phyloP scores from a whole-genome alignment of 2,329 filamentous ascomycete genomes.

The Pyrenophora tritici-repentis region DNA sequence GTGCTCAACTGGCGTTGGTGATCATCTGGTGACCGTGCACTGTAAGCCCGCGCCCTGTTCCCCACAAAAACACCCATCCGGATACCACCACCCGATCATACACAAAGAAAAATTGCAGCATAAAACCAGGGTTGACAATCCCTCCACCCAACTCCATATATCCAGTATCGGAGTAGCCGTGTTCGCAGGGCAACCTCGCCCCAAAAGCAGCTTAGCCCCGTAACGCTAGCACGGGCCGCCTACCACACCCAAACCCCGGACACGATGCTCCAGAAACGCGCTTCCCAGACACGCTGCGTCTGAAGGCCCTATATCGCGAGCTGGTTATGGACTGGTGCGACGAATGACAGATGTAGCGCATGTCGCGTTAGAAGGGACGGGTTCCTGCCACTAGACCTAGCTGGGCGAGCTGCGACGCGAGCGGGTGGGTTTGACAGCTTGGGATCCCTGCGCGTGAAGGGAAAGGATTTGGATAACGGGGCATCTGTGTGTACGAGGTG shows the following conservation, averaged over 20 bases:
- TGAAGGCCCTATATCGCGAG: background rate
- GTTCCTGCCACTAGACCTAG: background rate
- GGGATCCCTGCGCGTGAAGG: background rate
- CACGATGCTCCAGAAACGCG: background rate
- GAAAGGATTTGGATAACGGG: background rate
- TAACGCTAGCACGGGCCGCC: background rate
- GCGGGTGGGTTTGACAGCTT: background rate
- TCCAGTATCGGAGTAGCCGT: too few species aligned
- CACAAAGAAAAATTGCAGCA: too few species aligned
- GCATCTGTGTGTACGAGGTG: background rate
- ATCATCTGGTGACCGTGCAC: too few species aligned
- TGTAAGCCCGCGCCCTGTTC: background rate
- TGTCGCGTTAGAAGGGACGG: background rate
- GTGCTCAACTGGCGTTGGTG: too few species aligned
- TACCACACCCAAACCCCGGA: background rate
- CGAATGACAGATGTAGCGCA: slow-evolving; percentile 8
- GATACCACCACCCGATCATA: background rate
- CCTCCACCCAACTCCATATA: too few species aligned
- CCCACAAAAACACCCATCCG: background rate
- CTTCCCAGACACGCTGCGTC: background rate
- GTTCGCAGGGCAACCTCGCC: too few species aligned
- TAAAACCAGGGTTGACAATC: too few species aligned
- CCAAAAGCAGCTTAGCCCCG: background rate
- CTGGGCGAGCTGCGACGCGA: background rate
- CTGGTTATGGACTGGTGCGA: background rate